These are phyloP conservation scores for Protea cynaroides DNA, from an alignment of 164 flowering plant species.

Conservation along the genomic window DNA sequence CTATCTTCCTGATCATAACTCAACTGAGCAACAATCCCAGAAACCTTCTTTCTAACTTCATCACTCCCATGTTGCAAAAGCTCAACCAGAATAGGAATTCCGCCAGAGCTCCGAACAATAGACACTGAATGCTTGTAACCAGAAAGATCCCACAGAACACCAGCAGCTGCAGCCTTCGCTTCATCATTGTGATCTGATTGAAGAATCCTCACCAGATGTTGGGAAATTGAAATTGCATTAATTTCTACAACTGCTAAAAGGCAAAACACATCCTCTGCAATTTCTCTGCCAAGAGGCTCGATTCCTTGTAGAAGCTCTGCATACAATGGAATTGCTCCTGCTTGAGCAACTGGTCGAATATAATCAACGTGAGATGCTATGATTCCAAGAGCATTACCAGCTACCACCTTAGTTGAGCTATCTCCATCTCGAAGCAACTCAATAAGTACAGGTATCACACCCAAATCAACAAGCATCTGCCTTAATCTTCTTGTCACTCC, in stretches of 20 bases:
- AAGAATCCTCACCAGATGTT: conserved; percentile 41
- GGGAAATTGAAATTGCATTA: conserved; percentile 36
- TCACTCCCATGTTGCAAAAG: conserved; percentile 28
- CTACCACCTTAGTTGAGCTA: conserved; percentile 26
- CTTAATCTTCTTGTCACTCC: conserved; percentile 32
- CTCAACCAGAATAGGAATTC: conserved; percentile 37
- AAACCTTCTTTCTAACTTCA: conserved; percentile 35
- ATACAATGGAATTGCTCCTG: conserved; percentile 49
- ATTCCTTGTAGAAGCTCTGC: conserved; percentile 40
- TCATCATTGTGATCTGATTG: conserved; percentile 27
- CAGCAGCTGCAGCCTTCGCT: conserved; percentile 47
- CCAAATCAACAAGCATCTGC: conserved; percentile 36
- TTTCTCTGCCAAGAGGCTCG: conserved; percentile 38
- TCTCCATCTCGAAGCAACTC: conserved; percentile 37
- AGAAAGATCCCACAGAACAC: conserved; percentile 50
- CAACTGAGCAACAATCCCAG: conserved; percentile 49
- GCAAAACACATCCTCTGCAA: conserved; percentile 51
- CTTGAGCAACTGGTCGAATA: conserved; percentile 38
- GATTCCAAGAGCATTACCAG: conserved; percentile 49
- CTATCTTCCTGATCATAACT: conserved; percentile 36
- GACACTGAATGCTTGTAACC: conserved; percentile 37
- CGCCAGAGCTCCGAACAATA: conserved; percentile 35
- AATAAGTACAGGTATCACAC: conserved; percentile 33
- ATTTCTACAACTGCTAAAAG: conserved; percentile 41
- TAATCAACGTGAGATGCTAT: conserved; percentile 36